phyloP scores from a whole-genome alignment of 23 red algal species.

The Rhodosorus marinus region DNA sequence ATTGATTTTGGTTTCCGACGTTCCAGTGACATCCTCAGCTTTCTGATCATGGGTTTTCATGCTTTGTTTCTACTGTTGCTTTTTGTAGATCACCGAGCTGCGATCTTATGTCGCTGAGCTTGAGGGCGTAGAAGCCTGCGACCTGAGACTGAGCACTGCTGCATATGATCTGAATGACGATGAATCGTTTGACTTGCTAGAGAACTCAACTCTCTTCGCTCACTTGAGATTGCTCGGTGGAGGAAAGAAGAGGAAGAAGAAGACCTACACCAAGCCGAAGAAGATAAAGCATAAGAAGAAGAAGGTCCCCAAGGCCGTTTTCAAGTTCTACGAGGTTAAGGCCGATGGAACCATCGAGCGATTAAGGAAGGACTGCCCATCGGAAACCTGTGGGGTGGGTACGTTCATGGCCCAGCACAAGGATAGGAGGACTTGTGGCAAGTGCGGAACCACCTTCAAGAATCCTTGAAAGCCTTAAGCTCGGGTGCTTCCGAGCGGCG shows the following conservation, averaged over 20 bases:
- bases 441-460: slow-evolving; percentile 90
- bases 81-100: too few relatives aligned
- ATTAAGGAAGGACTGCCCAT: slow-evolving; percentile 63
- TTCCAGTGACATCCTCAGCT: too few relatives aligned
- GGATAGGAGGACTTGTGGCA: slow-evolving; percentile 88
- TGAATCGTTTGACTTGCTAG: slow-evolving; percentile 5
- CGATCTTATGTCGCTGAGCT: not conserved
- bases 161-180: slow-evolving; percentile 4
- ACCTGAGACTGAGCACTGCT: slow-evolving; percentile 22
- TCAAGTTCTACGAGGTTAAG: slow-evolving; percentile 87
- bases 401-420: slow-evolving; percentile 88
- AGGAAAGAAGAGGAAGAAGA: slow-evolving; percentile 99
- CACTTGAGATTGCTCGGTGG: slow-evolving; percentile 54
- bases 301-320: slow-evolving; percentile 62
- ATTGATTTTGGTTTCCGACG: too few relatives aligned
- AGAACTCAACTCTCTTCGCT: slow-evolving; percentile 24
- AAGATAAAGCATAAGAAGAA: slow-evolving; percentile 99
- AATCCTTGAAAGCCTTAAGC: too few relatives aligned
- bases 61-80: too few relatives aligned
- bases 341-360: slow-evolving; percentile 66
- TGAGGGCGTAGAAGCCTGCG: not conserved
- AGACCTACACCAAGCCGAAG: slow-evolving; percentile 99
- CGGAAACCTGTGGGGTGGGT: slow-evolving; percentile 69
- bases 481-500: too few relatives aligned
- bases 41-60: too few relatives aligned